Base-by-base conservation (phyloP, 1,139 yeast species). In the Saccharomyces hybrid region DNA sequence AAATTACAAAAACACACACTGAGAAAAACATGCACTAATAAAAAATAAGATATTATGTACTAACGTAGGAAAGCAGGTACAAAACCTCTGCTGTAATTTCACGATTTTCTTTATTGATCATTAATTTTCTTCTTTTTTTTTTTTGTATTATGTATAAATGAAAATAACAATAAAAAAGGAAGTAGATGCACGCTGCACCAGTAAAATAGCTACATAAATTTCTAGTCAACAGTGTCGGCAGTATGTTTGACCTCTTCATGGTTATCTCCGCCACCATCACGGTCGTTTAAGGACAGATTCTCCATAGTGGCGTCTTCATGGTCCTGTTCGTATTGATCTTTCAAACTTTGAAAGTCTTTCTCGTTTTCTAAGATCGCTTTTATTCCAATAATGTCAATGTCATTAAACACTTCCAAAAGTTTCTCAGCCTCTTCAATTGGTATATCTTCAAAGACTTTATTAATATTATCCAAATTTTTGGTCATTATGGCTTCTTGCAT, bases 301-400 rank as follows among this genome's bases (percentile, higher is more conserved):
- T 58, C 61, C n/a, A 60, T 32, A 38, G 48, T 13, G 26, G 46
- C 47, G 11, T 23, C 47, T 25, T 55, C 57, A 29, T 55, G 56
- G 34, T 57, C 62, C 9, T 57, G 58, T 42, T 68, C 64, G 58
- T 79, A 78, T 57, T 78, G 72, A 27, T 73, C 73, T 60, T 80
- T 78, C 60, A 82, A 73, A 55, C 77, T 75, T 47, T 82, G 77
- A 75, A 86, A 86, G 55, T 83, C 87, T 16, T 76, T 72, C 61
- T 86, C 91, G 68, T 88, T 86, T 63, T 88, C 93, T 56, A 88
- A 73, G 59, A 86, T 75, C 8, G 87, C 93, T 62, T 82, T 85
- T 34, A 93, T 83, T 41, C 93, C 88, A 64, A 93, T 83, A 28
- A 89, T 91, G 5, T 91, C 93, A 65, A 93, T 85, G 65, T 84